phyloP scores from a whole-genome alignment of 768 basidiomycete genomes.

The Plicaturopsis crispa region DNA sequence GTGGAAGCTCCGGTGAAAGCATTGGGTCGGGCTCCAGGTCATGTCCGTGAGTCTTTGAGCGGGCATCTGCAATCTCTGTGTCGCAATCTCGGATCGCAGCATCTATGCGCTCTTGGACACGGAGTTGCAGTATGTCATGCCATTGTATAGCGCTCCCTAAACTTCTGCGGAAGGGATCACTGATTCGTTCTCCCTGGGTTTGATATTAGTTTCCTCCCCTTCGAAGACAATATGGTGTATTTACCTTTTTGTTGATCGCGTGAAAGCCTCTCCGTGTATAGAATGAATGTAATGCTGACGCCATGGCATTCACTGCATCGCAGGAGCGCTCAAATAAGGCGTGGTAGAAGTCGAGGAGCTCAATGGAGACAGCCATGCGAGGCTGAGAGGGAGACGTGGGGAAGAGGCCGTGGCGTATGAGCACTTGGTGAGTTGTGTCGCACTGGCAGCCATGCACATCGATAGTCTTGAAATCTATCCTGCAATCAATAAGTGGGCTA shows the following conservation, averaged over 20 bases:
- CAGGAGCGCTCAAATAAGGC: conserved; percentile 10
- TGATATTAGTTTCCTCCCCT: background rate
- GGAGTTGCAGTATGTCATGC: conserved; percentile 12
- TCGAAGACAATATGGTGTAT: background rate
- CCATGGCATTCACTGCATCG: conserved; percentile 10
- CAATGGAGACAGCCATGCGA: conserved; percentile 9
- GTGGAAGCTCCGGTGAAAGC: too few species aligned
- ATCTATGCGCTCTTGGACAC: conserved; percentile 7
- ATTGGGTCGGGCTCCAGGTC: too few species aligned
- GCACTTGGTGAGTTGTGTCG: conserved; percentile 1
- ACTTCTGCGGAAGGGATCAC: conserved; percentile 15
- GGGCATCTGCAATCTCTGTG: too few species aligned
- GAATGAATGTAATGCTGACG: conserved; percentile 5
- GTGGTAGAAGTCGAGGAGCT: conserved; percentile 12
- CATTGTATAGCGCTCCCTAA: conserved; percentile 15
- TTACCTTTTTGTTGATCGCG: conserved; percentile 1
- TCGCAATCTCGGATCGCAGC: background rate
- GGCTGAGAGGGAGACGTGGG: conserved; percentile 9
- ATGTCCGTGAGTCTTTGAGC: too few species aligned
- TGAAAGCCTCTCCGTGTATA: conserved; percentile 8
- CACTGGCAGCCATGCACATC: conserved; percentile 4
- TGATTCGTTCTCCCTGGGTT: conserved; percentile 9
- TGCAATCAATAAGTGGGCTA: background rate
- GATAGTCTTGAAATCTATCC: conserved; percentile 6
- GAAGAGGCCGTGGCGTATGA: conserved; percentile 11